These are phyloP conservation scores for Zygoascus hellenicus DNA, from an alignment of 1,139 yeast species.

Conservation along the genomic window DNA sequence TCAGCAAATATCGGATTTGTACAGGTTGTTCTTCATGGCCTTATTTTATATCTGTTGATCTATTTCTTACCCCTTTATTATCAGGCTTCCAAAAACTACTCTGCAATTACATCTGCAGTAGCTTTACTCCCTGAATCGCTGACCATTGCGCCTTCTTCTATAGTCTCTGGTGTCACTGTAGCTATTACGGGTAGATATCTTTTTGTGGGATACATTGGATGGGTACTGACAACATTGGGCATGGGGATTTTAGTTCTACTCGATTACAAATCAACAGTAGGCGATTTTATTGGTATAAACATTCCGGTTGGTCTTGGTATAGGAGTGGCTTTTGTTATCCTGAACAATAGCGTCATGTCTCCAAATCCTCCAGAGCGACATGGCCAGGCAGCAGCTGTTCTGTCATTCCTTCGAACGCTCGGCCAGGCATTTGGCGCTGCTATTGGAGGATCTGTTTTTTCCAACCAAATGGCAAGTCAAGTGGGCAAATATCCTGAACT, in stretches of 20 bases:
- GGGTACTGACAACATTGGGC: constrained; percentile 44
- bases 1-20: constrained; percentile 35
- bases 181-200: constrained; percentile 45
- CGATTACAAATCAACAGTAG: constrained; percentile 35
- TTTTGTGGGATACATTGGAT: constrained; percentile 41
- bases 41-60: constrained; percentile 35
- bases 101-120: constrained; percentile 55
- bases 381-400: constrained; percentile 45
- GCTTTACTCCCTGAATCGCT: constrained; percentile 51
- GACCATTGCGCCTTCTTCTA: constrained; percentile 46
- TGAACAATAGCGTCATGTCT: constrained; percentile 51
- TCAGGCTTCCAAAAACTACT: constrained; percentile 45
- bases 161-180: constrained; percentile 43
- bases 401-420: constrained; percentile 21
- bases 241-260: constrained; percentile 45
- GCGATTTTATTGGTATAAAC: constrained; percentile 46
- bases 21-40: constrained; percentile 38
- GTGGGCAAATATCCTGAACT: constrained; percentile 15
- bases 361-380: constrained; percentile 43
- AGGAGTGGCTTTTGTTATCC: constrained; percentile 44
- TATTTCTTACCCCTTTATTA: constrained; percentile 50
- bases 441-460: constrained; percentile 45
- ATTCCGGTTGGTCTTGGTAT: constrained; percentile 47
- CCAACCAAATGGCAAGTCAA: constrained; percentile 24
- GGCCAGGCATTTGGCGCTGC: constrained; percentile 50